A percentile compares a stretch with the other conserved stretches of the same genome.
Evolutionary conservation across 2,329 filamentous ascomycete genomes (phyloP).

Genomic region (Fusarium chuoi): DNA sequence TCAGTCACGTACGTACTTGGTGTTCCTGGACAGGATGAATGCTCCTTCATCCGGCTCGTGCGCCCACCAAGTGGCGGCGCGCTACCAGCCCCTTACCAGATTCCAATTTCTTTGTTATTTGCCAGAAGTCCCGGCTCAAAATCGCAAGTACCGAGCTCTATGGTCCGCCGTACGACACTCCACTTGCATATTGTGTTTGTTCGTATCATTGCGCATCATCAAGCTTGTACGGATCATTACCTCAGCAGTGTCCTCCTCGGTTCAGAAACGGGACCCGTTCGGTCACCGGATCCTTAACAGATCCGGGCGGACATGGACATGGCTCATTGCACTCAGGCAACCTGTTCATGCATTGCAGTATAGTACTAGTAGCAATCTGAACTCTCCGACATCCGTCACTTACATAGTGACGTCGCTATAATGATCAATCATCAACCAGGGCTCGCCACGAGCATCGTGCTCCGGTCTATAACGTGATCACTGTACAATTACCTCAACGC

Average conservation of each 20-base stretch:
- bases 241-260: conserved; percentile 26
- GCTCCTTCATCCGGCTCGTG: conserved; percentile 35
- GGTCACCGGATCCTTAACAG: conserved; percentile 26
- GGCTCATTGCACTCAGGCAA: neutral
- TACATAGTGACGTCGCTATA: neutral
- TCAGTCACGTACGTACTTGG: neutral
- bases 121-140: conserved; percentile 20
- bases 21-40: conserved; percentile 15
- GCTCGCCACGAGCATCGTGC: neutral
- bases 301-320: conserved; percentile 20
- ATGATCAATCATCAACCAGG: neutral
- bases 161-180: conserved; percentile 26
- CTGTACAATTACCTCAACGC: neutral
- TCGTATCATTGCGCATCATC: conserved; percentile 16
- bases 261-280: conserved; percentile 1
- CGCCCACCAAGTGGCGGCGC: conserved; percentile 35
- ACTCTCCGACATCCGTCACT: neutral
- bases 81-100: conserved; percentile 43
- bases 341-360: conserved; percentile 8
- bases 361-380: neutral
- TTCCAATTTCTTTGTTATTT: conserved; percentile 40
- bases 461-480: neutral
- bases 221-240: conserved; percentile 34
- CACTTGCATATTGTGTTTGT: conserved; percentile 15
- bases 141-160: conserved; percentile 36